These are phyloP conservation scores for Pythium folliculosum DNA, from an alignment of 352 stramenopile genomes.

Conservation along the genomic window DNA sequence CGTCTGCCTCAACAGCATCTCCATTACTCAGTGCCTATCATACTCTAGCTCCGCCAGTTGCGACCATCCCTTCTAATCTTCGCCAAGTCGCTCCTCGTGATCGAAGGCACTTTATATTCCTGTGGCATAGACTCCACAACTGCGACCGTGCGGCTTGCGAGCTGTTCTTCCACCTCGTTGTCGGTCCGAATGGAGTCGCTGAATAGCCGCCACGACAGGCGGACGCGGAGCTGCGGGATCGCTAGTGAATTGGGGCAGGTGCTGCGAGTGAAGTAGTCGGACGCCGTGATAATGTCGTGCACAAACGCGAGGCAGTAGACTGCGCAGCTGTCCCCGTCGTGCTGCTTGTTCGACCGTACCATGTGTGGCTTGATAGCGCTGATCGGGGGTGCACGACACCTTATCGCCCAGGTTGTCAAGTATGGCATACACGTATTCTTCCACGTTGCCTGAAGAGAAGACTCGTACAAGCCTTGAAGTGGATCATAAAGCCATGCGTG, in stretches of 20 bases:
- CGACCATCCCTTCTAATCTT: no score
- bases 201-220: neutral
- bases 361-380: neutral
- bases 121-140: no score
- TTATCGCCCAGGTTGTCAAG: neutral
- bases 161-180: neutral
- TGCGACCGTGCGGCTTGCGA: no score
- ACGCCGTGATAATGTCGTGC: neutral
- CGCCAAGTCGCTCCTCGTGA: no score
- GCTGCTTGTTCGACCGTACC: neutral
- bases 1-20: no score
- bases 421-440: neutral
- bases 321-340: neutral
- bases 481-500: neutral
- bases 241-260: neutral
- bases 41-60: no score
- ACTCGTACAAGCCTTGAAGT: neutral
- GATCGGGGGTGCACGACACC: neutral
- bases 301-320: neutral
- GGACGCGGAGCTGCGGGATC: neutral
- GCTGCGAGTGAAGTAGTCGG: neutral
- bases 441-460: neutral
- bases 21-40: no score
- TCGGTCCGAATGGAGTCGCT: neutral
- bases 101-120: no score